These are phyloP conservation scores for Pseudocercospora fuligena DNA, from an alignment of 2,329 filamentous ascomycete species.

Conservation along the genomic window DNA sequence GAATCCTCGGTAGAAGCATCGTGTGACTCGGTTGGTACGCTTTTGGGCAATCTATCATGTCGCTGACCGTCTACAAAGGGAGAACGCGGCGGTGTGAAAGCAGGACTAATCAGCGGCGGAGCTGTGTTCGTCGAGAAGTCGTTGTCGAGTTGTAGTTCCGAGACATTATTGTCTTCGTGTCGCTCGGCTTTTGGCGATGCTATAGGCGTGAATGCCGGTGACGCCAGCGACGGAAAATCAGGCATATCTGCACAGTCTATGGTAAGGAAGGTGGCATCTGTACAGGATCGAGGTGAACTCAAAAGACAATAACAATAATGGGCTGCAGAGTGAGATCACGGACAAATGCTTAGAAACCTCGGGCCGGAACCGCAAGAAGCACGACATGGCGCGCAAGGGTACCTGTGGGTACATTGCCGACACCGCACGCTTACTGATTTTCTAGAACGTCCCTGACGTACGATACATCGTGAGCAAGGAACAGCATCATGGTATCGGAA, in stretches of 20 bases:
- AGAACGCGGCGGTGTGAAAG: constrained; percentile 46
- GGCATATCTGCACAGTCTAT: constrained; percentile 48
- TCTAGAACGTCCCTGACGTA: background rate
- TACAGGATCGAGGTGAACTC: background rate
- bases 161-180: constrained; percentile 40
- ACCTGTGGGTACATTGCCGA: background rate
- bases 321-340: constrained; percentile 6
- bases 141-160: constrained; percentile 45
- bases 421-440: background rate
- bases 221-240: constrained; percentile 58
- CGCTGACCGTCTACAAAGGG: constrained; percentile 37
- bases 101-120: constrained; percentile 54
- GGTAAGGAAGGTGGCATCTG: background rate
- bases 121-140: constrained; percentile 32
- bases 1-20: constrained; percentile 43
- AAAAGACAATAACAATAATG: background rate
- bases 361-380: background rate
- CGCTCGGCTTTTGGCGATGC: constrained; percentile 57
- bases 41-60: constrained; percentile 46
- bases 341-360: constrained; percentile 5
- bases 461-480: background rate
- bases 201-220: constrained; percentile 48
- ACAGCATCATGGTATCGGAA: background rate
- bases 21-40: constrained; percentile 47
- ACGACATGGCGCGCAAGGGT: background rate